Percentiles rank a stretch among this genome's conserved stretches.
phyloP scores from a whole-genome alignment of 176 grass and related monocot species.

The Pharus latifolius region DNA sequence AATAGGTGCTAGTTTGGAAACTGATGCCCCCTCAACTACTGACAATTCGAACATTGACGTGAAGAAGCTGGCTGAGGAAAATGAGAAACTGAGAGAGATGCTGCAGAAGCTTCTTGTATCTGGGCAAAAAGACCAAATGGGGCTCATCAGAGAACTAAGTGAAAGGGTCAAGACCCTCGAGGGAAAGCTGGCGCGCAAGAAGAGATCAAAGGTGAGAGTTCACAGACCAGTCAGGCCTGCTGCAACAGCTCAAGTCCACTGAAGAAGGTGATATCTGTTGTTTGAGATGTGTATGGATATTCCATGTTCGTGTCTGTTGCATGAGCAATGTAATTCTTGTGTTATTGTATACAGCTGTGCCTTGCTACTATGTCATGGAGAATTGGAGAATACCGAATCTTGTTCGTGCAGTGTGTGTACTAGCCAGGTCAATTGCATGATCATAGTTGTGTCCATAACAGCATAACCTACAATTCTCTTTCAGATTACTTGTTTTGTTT shows the following conservation, averaged over 20 bases:
- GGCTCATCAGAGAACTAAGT: constrained; percentile 40
- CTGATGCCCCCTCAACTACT: neutral
- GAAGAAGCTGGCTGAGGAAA: constrained; percentile 41
- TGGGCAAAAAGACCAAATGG: constrained; percentile 41
- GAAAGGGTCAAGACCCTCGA: constrained; percentile 60
- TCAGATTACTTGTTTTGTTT: no score
- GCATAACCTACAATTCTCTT: no score
- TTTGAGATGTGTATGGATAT: neutral
- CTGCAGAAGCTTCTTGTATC: constrained; percentile 45
- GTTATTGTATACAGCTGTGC: neutral
- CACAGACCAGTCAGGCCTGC: constrained; percentile 8
- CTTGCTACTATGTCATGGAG: neutral
- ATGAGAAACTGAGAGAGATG: constrained; percentile 55
- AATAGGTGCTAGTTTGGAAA: neutral
- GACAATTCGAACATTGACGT: neutral
- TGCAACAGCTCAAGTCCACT: neutral
- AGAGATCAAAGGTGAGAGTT: constrained; percentile 34
- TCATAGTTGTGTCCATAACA: no score
- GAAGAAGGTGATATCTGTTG: neutral
- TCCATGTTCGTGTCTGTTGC: neutral
- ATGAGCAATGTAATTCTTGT: neutral
- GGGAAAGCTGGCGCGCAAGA: constrained; percentile 40
- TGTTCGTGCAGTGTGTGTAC: neutral
- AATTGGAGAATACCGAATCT: neutral
- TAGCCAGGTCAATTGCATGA: no score